Conservation (phyloP, 2,329 filamentous ascomycete species). For the Trichophyton schoenleinii region DNA sequence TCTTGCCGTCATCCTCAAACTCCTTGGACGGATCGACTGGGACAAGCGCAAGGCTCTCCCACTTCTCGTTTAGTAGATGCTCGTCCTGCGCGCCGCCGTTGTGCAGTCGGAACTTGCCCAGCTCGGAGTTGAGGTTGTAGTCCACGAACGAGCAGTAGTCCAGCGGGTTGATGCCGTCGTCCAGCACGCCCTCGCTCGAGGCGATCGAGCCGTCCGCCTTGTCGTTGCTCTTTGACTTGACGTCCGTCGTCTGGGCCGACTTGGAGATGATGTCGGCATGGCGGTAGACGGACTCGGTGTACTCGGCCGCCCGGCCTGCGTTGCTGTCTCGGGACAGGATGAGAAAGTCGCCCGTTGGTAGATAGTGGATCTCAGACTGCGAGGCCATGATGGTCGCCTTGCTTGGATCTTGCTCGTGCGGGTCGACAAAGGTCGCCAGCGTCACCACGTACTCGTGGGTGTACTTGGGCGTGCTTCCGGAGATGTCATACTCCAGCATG, state of each 20-base stretch:
- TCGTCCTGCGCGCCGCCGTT: conserved; percentile 53
- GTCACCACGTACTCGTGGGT: conserved; percentile 53
- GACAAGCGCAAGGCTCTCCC: conserved; percentile 56
- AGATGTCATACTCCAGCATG: conserved; percentile 53
- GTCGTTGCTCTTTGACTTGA: conserved; percentile 38
- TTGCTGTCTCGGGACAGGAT: conserved; percentile 49
- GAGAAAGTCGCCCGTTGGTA: conserved; percentile 48
- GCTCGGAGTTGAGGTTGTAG: conserved; percentile 53
- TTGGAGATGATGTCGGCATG: conserved; percentile 60
- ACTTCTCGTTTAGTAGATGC: conserved; percentile 59
- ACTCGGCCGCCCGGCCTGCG: conserved; percentile 42
- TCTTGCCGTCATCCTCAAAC: conserved; percentile 23
- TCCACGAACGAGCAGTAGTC: conserved; percentile 55
- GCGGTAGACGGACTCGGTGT: conserved; percentile 48
- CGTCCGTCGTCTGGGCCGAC: conserved; percentile 43
- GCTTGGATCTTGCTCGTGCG: conserved; percentile 36
- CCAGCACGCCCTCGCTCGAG: conserved; percentile 41
- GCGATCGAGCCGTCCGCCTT: conserved; percentile 34
- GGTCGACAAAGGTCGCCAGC: conserved; percentile 47
- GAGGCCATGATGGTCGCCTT: conserved; percentile 46
- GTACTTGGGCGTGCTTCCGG: conserved; percentile 34
- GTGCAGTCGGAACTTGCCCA: conserved; percentile 53
- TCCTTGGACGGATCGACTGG: conserved; percentile 35
- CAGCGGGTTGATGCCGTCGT: conserved; percentile 43
- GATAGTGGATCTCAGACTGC: conserved; percentile 56